Conservation (phyloP, 2,329 filamentous ascomycete species). For the Colletotrichum truncatum region DNA sequence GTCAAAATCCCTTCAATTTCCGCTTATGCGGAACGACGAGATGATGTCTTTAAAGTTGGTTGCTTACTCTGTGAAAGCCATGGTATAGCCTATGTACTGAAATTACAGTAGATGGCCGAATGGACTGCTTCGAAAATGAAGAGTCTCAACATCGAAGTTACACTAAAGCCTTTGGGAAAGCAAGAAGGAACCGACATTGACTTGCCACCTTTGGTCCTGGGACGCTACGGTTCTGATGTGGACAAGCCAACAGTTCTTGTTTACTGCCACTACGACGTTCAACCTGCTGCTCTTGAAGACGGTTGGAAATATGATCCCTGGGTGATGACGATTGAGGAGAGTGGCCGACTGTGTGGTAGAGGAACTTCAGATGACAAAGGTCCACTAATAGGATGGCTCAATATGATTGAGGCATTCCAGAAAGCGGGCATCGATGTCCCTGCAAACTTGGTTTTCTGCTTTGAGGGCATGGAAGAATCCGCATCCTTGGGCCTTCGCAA, state of each 20-base stretch:
- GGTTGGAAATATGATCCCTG: constrained; percentile 98
- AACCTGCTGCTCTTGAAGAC: constrained; percentile 91
- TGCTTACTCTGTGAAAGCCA: fast-evolving
- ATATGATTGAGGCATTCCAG: constrained; percentile 97
- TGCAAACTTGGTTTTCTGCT: constrained; percentile 98
- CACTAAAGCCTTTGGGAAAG: constrained; percentile 87
- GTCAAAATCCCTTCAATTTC: constrained; percentile 97
- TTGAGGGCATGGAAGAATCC: constrained; percentile 99
- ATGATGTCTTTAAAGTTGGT: constrained; percentile 81
- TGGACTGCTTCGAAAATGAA: constrained; percentile 87
- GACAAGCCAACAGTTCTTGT: constrained; percentile 95
- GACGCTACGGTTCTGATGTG: constrained; percentile 89
- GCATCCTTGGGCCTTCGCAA: constrained; percentile 96
- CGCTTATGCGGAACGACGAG: constrained; percentile 85
- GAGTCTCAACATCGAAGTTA: constrained; percentile 85
- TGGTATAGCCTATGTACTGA: too few species aligned
- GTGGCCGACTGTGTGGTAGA: constrained; percentile 94
- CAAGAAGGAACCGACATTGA: constrained; percentile 92
- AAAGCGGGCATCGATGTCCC: constrained; percentile 94
- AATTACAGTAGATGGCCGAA: constrained; percentile 84
- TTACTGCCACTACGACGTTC: constrained; percentile 98
- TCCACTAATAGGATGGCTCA: constrained; percentile 95
- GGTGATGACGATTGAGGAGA: constrained; percentile 83
- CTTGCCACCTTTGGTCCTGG: constrained; percentile 90
- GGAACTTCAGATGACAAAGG: constrained; percentile 98